Conservation (phyloP, 805 yeast genomes). For the Sugiyamaella floridensis region DNA sequence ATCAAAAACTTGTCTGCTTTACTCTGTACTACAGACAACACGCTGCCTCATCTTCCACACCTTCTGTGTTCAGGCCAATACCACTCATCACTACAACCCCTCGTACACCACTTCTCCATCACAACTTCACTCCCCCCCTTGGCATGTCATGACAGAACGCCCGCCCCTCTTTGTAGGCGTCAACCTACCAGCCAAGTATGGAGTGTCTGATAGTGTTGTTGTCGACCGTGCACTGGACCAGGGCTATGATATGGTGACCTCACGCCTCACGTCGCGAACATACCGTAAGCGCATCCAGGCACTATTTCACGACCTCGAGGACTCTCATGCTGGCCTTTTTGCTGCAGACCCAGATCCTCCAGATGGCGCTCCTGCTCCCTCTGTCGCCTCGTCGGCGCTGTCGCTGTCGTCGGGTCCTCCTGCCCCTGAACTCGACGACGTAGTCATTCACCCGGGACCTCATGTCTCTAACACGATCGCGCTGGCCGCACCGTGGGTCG, state of each 20-base stretch:
- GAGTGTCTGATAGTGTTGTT: conserved; percentile 22
- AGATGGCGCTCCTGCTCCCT: not conserved
- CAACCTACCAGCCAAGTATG: conserved; percentile 29
- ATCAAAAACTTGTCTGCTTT: too few relatives aligned
- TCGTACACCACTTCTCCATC: not conserved
- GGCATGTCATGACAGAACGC: not conserved
- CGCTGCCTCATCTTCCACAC: too few relatives aligned
- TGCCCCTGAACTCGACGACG: conserved; percentile 37
- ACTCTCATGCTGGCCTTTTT: not conserved
- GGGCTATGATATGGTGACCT: conserved; percentile 48
- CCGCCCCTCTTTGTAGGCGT: conserved; percentile 28
- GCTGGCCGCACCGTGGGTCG: conserved; percentile 62
- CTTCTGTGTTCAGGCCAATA: too few relatives aligned
- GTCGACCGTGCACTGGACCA: conserved; percentile 29
- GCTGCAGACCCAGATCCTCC: conserved; percentile 4
- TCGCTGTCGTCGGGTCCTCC: conserved; percentile 20
- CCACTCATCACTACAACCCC: not conserved
- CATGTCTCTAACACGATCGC: conserved; percentile 45
- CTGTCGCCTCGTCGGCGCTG: not conserved
- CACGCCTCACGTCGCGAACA: conserved; percentile 47
- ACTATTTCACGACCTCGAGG: conserved; percentile 16
- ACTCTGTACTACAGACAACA: too few relatives aligned
- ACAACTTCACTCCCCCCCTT: not conserved
- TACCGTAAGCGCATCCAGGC: conserved; percentile 27
- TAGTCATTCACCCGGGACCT: conserved; percentile 37